phyloP scores from a whole-genome alignment of 495 filamentous ascomycete species.

The Aspergillus sparsus region DNA sequence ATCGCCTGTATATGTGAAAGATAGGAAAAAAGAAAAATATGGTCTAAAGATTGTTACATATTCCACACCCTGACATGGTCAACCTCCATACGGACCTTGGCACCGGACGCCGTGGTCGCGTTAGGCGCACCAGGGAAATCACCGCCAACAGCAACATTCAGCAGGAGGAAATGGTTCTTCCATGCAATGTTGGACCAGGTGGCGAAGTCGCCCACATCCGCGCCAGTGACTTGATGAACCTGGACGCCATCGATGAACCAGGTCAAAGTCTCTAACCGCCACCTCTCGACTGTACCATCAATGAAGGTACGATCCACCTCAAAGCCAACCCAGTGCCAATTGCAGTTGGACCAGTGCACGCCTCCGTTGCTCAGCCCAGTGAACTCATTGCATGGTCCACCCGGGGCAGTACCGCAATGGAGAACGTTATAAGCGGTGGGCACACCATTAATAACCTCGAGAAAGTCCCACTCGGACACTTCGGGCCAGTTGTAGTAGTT shows the following conservation, averaged over 20 bases:
- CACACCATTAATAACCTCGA: slow-evolving; percentile 10
- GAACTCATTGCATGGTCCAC: slow-evolving; percentile 16
- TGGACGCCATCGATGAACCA: slow-evolving; percentile 16
- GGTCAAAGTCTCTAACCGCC: slow-evolving; percentile 6
- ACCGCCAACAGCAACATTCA: slow-evolving; percentile 11
- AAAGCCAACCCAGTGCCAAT: slow-evolving; percentile 17
- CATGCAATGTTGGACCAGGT: slow-evolving; percentile 9
- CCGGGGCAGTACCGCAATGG: slow-evolving; percentile 5
- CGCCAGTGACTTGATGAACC: slow-evolving; percentile 1
- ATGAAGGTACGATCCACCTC: slow-evolving; percentile 16
- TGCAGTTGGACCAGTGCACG: slow-evolving; percentile 3
- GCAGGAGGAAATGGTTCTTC: slow-evolving; percentile 11
- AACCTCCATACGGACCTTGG: slow-evolving; percentile 3
- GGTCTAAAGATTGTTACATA: neutral
- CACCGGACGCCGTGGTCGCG: neutral
- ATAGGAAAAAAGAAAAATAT: no score
- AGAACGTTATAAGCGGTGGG: neutral
- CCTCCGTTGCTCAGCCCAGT: slow-evolving; percentile 4
- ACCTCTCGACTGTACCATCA: neutral
- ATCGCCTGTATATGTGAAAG: no score
- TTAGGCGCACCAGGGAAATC: slow-evolving; percentile 6
- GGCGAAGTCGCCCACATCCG: slow-evolving; percentile 9
- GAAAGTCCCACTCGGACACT: slow-evolving; percentile 11
- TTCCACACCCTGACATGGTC: slow-evolving; percentile 20
- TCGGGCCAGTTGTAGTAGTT: slow-evolving; percentile 13